These are phyloP conservation scores for Neckera pumila DNA, from an alignment of 225 moss, liverwort and hornwort genomes.

Conservation along the genomic window DNA sequence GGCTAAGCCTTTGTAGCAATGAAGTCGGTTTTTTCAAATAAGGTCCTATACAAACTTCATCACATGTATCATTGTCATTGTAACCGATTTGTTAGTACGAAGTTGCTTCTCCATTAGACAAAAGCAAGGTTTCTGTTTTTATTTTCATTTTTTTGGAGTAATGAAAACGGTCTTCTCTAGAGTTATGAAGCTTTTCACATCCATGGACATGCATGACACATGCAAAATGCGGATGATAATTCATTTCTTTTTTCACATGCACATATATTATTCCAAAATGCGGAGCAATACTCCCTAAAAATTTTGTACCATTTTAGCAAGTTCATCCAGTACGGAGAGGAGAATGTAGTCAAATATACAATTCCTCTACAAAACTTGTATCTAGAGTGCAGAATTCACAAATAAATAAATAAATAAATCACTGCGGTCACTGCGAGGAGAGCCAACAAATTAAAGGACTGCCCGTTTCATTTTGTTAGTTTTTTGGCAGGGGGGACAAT, in stretches of 20 bases:
- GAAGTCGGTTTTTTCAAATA: rapidly evolving
- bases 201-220: too few relatives aligned
- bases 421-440: too few relatives aligned
- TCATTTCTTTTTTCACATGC: neutral
- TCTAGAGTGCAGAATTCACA: neutral
- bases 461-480: neutral
- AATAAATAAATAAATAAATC: neutral
- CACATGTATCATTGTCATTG: neutral
- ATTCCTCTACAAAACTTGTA: neutral
- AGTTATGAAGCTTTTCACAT: neutral
- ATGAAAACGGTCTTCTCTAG: rapidly evolving
- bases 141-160: neutral
- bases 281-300: too few relatives aligned
- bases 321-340: rapidly evolving
- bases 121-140: neutral
- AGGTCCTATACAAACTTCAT: neutral
- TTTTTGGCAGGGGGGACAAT: neutral
- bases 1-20: neutral
- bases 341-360: neutral
- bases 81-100: too few relatives aligned
- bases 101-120: rapidly evolving
- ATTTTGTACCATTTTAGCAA: neutral
- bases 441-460: neutral
- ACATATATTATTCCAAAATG: neutral
- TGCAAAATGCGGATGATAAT: neutral